Percentiles rank a stretch among this genome's conserved stretches.
Conservation (phyloP, 352 stramenopile genomes). For the Phytophthora syringae region DNA sequence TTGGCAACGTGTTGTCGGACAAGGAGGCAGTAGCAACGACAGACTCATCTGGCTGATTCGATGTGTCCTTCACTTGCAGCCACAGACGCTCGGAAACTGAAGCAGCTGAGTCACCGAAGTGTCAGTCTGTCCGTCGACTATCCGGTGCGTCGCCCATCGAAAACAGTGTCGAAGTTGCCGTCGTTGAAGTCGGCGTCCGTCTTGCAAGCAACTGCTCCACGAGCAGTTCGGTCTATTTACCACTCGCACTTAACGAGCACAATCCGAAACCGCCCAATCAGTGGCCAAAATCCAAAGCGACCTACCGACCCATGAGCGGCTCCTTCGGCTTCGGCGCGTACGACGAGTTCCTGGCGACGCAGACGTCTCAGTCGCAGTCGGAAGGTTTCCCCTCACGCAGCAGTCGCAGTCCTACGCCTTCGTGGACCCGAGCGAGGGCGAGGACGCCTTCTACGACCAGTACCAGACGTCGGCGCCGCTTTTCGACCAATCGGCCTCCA, state of each 20-base stretch:
- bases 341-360: conserved; percentile 65
- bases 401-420: conserved; percentile 71
- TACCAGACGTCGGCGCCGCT: conserved; percentile 41
- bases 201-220: not conserved
- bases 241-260: not conserved
- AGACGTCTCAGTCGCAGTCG: conserved; percentile 55
- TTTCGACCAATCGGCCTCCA: conserved; percentile 37
- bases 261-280: not conserved
- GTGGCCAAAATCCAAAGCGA: conserved; percentile 15
- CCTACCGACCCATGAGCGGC: conserved; percentile 48
- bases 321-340: conserved; percentile 58
- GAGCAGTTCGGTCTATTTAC: not conserved
- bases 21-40: no score
- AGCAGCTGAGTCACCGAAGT: conserved; percentile 8
- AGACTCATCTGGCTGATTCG: conserved; percentile 15
- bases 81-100: not conserved
- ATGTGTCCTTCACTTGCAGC: not conserved
- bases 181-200: conserved; percentile 10
- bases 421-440: conserved; percentile 62
- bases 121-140: no score
- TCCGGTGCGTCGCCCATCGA: not conserved
- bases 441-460: conserved; percentile 68
- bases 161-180: not conserved
- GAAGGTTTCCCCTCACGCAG: conserved; percentile 51
- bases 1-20: conserved; percentile 21